Evolutionary conservation across 176 grass and related monocot genomes (phyloP).

Genomic region (Ananas comosus): DNA sequence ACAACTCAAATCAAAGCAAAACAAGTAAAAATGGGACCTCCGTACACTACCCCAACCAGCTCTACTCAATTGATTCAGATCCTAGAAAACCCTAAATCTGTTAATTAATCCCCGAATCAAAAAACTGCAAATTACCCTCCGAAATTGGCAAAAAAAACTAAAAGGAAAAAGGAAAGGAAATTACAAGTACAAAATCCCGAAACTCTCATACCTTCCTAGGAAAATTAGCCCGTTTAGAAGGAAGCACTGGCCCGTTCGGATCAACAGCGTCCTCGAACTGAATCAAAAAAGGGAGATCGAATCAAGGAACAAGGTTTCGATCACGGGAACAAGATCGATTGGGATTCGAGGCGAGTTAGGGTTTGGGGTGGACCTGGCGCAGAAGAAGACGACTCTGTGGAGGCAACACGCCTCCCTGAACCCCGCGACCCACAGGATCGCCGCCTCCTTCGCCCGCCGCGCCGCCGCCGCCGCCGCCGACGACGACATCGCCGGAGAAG

Average conservation of each 20-base stretch:
- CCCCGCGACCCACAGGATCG: slow-evolving; percentile 68
- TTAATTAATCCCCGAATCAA: no score
- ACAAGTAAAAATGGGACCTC: no score
- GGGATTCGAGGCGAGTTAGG: background rate
- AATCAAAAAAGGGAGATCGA: background rate
- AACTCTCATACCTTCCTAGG: slow-evolving; percentile 62
- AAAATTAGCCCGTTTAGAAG: slow-evolving; percentile 88
- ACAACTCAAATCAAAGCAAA: no score
- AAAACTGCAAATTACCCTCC: background rate
- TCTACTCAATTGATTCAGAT: no score
- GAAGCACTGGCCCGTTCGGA: slow-evolving; percentile 85
- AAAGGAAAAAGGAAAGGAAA: slow-evolving; percentile 2
- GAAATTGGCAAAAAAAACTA: background rate
- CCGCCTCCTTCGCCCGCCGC: slow-evolving; percentile 42
- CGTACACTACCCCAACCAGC: no score
- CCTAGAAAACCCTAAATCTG: no score
- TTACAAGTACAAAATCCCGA: background rate
- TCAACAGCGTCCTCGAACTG: slow-evolving; percentile 55
- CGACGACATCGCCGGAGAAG: background rate
- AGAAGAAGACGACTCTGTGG: slow-evolving; percentile 58
- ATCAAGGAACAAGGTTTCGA: background rate
- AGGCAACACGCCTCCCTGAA: slow-evolving; percentile 80
- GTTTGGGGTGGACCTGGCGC: slow-evolving; percentile 38
- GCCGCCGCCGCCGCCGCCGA: slow-evolving; percentile 43
- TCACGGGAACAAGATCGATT: background rate